These are phyloP conservation scores for Aspergillus japonicus DNA, from an alignment of 2,329 filamentous ascomycete species.

Conservation along the genomic window DNA sequence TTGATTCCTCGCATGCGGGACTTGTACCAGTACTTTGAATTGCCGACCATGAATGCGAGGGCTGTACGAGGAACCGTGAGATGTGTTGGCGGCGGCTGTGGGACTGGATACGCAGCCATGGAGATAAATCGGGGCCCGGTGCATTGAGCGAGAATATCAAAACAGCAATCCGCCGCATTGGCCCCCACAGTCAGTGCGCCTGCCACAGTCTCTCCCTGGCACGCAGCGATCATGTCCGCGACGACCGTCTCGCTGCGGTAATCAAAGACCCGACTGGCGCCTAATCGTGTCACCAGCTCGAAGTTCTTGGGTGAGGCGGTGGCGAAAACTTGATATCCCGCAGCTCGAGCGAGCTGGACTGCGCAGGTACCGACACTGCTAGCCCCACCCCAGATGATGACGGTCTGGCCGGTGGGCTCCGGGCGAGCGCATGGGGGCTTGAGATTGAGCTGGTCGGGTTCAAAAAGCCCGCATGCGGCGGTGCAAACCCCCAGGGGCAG, in stretches of 20 bases:
- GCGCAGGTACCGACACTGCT: constrained; percentile 47
- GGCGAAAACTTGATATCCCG: constrained; percentile 42
- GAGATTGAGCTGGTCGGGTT: constrained; percentile 18
- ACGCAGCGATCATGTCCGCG: constrained; percentile 8
- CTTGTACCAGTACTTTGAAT: not conserved
- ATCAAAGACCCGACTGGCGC: constrained; percentile 46
- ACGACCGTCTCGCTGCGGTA: constrained; percentile 32
- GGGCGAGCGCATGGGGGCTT: not conserved
- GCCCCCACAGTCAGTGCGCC: constrained; percentile 13
- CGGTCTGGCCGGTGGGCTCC: not conserved
- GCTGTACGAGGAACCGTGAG: not conserved
- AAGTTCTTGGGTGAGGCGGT: constrained; percentile 44
- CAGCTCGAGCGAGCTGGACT: constrained; percentile 43
- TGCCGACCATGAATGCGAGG: not conserved
- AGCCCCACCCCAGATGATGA: constrained; percentile 55
- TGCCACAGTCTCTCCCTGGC: constrained; percentile 15
- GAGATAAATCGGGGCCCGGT: not conserved
- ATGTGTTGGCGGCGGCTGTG: not conserved
- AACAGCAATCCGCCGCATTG: not conserved
- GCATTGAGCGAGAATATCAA: not conserved
- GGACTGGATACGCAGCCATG: constrained; percentile 1
- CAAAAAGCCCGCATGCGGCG: constrained; percentile 21
- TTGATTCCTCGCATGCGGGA: not conserved
- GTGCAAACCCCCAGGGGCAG: constrained; percentile 23
- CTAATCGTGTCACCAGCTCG: constrained; percentile 43